A percentile compares a stretch with the other conserved stretches of the same genome.
Evolutionary conservation across 345 rosid species (phyloP).

Genomic region (Acer campestre): DNA sequence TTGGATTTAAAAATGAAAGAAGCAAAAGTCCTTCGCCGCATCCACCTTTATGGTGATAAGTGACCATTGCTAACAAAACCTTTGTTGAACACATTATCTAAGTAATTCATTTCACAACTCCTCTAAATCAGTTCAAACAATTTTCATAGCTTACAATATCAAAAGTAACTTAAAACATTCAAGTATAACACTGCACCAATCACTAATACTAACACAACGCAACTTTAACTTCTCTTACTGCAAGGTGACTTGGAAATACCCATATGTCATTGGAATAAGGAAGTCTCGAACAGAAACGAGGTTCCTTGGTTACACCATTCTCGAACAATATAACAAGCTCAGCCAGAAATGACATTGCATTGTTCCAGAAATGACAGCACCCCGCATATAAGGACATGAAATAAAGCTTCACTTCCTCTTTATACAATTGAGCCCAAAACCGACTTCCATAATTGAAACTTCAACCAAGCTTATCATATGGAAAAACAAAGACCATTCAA

Average conservation of each 20-base stretch:
- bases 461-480: neutral
- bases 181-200: neutral
- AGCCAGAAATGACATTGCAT: neutral
- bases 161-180: neutral
- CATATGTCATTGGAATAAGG: neutral
- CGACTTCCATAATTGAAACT: neutral
- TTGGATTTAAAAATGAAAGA: neutral
- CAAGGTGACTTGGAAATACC: neutral
- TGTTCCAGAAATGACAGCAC: neutral
- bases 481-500: neutral
- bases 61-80: too few relatives aligned
- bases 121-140: neutral
- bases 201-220: neutral
- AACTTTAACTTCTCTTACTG: neutral
- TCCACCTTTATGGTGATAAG: neutral
- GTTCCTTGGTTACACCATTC: neutral
- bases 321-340: neutral
- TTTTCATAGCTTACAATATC: neutral
- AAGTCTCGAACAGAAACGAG: neutral
- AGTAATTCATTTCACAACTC: too few relatives aligned
- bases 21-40: neutral
- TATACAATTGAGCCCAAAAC: neutral
- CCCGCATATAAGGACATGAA: neutral
- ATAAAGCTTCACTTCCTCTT: neutral
- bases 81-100: too few relatives aligned